These are phyloP conservation scores for Amanita brunnescens DNA, from an alignment of 768 basidiomycete genomes.

Conservation along the genomic window DNA sequence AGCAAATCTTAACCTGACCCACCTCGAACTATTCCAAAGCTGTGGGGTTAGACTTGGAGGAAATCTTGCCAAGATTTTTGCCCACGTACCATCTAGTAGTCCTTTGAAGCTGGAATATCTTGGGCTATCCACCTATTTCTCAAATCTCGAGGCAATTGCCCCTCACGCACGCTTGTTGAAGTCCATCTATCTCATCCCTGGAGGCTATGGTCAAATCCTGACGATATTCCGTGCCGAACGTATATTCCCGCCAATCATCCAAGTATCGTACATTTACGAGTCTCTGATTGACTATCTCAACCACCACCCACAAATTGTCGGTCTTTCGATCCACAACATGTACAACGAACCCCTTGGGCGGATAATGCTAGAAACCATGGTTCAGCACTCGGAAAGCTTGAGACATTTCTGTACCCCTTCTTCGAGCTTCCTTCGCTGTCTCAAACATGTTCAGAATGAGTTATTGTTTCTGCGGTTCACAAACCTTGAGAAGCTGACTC, in stretches of 20 bases:
- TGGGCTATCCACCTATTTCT: neutral
- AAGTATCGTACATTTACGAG: neutral
- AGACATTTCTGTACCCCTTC: neutral
- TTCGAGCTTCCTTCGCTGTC: neutral
- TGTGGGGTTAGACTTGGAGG: neutral
- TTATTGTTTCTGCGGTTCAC: neutral
- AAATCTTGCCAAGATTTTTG: neutral
- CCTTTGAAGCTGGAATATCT: neutral
- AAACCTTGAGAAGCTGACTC: neutral
- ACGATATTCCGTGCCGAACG: neutral
- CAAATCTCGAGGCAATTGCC: neutral
- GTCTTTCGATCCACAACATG: neutral
- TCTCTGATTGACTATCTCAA: neutral
- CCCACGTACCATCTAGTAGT: neutral
- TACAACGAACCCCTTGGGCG: neutral
- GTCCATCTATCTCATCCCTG: neutral
- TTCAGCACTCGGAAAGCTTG: neutral
- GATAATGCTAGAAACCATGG: neutral
- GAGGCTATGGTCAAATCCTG: neutral
- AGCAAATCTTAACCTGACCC: neutral
- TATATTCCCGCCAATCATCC: constrained; percentile 1
- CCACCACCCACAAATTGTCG: neutral
- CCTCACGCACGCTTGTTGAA: neutral
- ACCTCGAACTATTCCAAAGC: neutral
- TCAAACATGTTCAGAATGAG: neutral